Evolutionary conservation across 2,329 filamentous ascomycete species (phyloP).

Genomic region (Xylariales sp.): DNA sequence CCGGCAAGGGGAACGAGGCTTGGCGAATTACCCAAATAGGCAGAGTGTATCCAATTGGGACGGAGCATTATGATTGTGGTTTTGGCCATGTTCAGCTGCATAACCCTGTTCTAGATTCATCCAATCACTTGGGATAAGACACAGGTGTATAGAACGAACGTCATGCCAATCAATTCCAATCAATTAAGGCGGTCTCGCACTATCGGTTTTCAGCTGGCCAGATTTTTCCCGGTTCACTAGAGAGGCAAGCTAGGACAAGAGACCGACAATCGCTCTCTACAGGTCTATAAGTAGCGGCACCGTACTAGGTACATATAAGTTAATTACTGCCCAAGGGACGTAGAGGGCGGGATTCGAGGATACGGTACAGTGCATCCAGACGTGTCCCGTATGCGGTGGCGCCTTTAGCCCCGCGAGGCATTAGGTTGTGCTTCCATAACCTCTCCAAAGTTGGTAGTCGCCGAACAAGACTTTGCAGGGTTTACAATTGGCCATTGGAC

Average conservation of each 20-base stretch:
- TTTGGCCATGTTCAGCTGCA: slow-evolving; percentile 3
- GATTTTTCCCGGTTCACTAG: slow-evolving; percentile 3
- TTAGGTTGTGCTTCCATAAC: not conserved
- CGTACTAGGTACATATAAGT: not conserved
- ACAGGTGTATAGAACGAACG: not conserved
- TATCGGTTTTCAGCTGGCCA: slow-evolving; percentile 31
- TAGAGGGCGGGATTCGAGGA: not conserved
- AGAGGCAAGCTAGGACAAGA: not conserved
- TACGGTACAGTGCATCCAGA: slow-evolving; percentile 4
- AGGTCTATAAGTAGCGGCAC: not conserved
- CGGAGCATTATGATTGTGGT: not conserved
- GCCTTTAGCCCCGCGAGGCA: not conserved
- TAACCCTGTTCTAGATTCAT: not conserved
- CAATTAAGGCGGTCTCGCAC: slow-evolving; percentile 6
- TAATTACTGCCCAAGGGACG: too few species aligned
- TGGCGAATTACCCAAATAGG: slow-evolving; percentile 21
- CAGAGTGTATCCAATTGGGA: slow-evolving; percentile 5
- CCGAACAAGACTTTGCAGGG: slow-evolving; percentile 23
- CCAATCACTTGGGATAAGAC: not conserved
- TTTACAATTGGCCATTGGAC: slow-evolving; percentile 6
- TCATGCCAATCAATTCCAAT: not conserved
- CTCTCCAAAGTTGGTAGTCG: not conserved
- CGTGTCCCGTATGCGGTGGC: slow-evolving; percentile 3
- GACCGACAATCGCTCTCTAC: slow-evolving; percentile 10
- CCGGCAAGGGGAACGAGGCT: slow-evolving; percentile 7